Percentiles rank a stretch among this genome's conserved stretches.
phyloP scores from a whole-genome alignment of 805 yeast species.

The Wickerhamomyces rabaulensis region DNA sequence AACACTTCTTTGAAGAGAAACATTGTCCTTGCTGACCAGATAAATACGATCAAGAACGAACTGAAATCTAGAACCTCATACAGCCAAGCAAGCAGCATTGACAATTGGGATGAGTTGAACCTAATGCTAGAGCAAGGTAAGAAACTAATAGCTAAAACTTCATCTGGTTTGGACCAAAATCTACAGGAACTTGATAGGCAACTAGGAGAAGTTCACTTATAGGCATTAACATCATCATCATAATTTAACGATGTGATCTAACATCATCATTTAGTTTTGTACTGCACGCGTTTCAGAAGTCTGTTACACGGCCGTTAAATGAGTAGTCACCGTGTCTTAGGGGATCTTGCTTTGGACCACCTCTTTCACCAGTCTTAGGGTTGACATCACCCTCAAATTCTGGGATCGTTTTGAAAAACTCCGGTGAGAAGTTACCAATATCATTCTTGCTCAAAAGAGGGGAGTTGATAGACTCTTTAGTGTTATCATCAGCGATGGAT shows the following conservation, averaged over 20 bases:
- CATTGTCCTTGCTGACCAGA: constrained; percentile 22
- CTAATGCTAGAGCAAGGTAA: constrained; percentile 29
- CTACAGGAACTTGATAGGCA: constrained; percentile 19
- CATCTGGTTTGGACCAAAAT: constrained; percentile 10
- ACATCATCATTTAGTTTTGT: background rate
- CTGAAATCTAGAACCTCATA: constrained; percentile 8
- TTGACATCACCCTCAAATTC: constrained; percentile 94
- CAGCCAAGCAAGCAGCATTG: constrained; percentile 3
- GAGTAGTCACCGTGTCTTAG: constrained; percentile 88
- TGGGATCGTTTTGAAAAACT: constrained; percentile 71
- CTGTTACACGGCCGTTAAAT: constrained; percentile 94
- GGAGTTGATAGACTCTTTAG: constrained; percentile 27
- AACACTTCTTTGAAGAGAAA: constrained; percentile 27
- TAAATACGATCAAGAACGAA: constrained; percentile 24
- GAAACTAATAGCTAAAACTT: constrained; percentile 20
- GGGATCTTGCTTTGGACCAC: constrained; percentile 98
- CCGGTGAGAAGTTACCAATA: constrained; percentile 63
- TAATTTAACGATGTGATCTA: background rate
- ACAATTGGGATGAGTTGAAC: constrained; percentile 27
- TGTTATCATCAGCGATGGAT: constrained; percentile 27
- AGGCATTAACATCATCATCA: background rate
- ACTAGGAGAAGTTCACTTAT: constrained; percentile 5
- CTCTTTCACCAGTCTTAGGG: constrained; percentile 91
- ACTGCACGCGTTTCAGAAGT: constrained; percentile 45
- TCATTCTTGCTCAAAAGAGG: constrained; percentile 42